phyloP scores from a whole-genome alignment of 805 yeast genomes.

The Candida loeiensis region DNA sequence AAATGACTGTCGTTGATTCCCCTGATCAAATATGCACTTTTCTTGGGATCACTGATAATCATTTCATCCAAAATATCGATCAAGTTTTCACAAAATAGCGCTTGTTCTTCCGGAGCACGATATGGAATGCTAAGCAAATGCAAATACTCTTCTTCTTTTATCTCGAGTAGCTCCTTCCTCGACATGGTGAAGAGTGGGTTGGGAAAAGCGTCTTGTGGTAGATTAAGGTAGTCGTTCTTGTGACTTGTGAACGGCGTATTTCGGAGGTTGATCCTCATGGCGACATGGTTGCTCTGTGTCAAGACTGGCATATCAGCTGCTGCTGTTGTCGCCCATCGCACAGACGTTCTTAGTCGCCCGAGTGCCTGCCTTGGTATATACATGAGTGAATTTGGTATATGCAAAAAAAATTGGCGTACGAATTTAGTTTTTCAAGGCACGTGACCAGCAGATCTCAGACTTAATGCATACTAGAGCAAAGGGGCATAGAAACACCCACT shows the following conservation, averaged over 20 bases:
- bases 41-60: slow-evolving; percentile 24
- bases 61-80: slow-evolving; percentile 28
- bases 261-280: slow-evolving; percentile 11
- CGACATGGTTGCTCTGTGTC: background rate
- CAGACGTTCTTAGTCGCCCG: background rate
- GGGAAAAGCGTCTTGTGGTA: slow-evolving; percentile 24
- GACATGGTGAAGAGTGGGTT: slow-evolving; percentile 34
- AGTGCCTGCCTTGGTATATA: background rate
- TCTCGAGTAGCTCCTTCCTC: slow-evolving; percentile 22
- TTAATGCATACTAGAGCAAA: too few relatives aligned
- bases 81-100: slow-evolving; percentile 26
- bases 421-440: background rate
- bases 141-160: slow-evolving; percentile 20
- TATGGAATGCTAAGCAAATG: slow-evolving; percentile 28
- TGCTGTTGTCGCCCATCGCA: slow-evolving; percentile 2
- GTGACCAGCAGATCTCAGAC: too few relatives aligned
- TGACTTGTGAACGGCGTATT: slow-evolving; percentile 15
- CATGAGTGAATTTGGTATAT: background rate
- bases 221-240: slow-evolving; percentile 7
- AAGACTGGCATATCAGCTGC: background rate
- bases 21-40: slow-evolving; percentile 19
- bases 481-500: too few relatives aligned
- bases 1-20: slow-evolving; percentile 20
- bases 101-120: slow-evolving; percentile 21
- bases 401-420: background rate